Conservation (phyloP, 1,139 yeast species). For the Protomyces inundatus region DNA sequence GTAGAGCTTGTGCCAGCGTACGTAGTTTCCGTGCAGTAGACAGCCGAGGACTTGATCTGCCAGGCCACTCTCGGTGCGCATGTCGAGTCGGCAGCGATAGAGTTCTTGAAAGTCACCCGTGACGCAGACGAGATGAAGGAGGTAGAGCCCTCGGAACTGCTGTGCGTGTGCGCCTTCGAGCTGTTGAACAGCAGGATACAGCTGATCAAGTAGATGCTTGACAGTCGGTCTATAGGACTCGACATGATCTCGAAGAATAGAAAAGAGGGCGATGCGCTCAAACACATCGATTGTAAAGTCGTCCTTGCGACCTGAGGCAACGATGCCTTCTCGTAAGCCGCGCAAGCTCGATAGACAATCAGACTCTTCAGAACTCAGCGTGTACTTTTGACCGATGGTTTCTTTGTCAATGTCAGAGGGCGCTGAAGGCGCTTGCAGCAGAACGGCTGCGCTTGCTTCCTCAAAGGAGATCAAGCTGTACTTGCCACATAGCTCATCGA, state of each 20-base stretch:
- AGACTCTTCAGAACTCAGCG: not conserved
- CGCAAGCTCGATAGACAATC: slow-evolving; percentile 27
- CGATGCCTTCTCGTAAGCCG: slow-evolving; percentile 32
- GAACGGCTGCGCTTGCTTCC: not conserved
- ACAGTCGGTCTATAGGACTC: slow-evolving; percentile 33
- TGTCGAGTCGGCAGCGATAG: not conserved
- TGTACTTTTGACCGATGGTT: not conserved
- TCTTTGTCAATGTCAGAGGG: not conserved
- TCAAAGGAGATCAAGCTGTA: not conserved
- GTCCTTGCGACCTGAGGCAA: slow-evolving; percentile 29
- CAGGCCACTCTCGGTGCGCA: not conserved
- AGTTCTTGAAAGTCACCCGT: slow-evolving; percentile 5
- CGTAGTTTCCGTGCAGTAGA: not conserved
- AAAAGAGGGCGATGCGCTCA: slow-evolving; percentile 31
- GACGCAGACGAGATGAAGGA: slow-evolving; percentile 8
- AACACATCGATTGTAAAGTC: slow-evolving; percentile 24
- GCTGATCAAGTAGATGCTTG: slow-evolving; percentile 30
- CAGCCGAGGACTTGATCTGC: not conserved
- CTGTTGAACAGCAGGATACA: slow-evolving; percentile 20
- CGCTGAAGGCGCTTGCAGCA: not conserved
- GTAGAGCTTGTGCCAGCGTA: not conserved
- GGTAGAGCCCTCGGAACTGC: not conserved
- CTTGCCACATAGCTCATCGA: slow-evolving; percentile 20
- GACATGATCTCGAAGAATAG: slow-evolving; percentile 32
- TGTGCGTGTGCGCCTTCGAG: not conserved